Percentiles rank a stretch among this genome's conserved stretches.
These are phyloP conservation scores for Cryphonectria radicalis DNA, from an alignment of 2,329 filamentous ascomycete genomes.

Conservation along the genomic window DNA sequence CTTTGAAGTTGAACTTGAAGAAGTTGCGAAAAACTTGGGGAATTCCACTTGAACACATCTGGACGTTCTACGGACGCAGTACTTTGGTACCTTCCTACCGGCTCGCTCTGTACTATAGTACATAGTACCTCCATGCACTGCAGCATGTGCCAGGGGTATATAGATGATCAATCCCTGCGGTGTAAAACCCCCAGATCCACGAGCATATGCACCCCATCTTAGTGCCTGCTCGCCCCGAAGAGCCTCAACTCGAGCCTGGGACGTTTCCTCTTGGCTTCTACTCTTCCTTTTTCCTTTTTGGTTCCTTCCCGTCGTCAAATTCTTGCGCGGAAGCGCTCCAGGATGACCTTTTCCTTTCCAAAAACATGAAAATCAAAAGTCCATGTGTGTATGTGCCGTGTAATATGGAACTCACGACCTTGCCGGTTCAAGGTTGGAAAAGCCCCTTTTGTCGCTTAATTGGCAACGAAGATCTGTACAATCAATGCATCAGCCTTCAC, in stretches of 20 bases:
- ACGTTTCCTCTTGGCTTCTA: not conserved
- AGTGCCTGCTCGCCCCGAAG: constrained; percentile 3
- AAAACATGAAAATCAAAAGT: not conserved
- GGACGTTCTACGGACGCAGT: not conserved
- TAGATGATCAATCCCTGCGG: not conserved
- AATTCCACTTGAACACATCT: no score
- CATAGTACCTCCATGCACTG: not conserved
- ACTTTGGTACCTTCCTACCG: not conserved
- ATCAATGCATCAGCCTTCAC: not conserved
- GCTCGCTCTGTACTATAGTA: no score
- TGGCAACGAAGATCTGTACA: not conserved
- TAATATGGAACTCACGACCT: not conserved
- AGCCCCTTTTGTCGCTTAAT: not conserved
- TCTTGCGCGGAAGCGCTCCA: not conserved
- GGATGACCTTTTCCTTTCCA: not conserved
- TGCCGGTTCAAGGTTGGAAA: not conserved
- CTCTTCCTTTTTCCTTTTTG: not conserved
- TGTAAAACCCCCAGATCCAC: not conserved
- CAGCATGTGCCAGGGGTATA: not conserved
- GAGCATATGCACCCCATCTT: constrained; percentile 11
- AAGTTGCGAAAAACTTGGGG: no score
- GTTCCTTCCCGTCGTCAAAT: not conserved
- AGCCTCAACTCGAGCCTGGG: constrained; percentile 10
- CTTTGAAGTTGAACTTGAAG: no score
- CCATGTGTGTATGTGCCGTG: not conserved